Conservation (phyloP, 208 protist genomes). For the Leishmania arabica region DNA sequence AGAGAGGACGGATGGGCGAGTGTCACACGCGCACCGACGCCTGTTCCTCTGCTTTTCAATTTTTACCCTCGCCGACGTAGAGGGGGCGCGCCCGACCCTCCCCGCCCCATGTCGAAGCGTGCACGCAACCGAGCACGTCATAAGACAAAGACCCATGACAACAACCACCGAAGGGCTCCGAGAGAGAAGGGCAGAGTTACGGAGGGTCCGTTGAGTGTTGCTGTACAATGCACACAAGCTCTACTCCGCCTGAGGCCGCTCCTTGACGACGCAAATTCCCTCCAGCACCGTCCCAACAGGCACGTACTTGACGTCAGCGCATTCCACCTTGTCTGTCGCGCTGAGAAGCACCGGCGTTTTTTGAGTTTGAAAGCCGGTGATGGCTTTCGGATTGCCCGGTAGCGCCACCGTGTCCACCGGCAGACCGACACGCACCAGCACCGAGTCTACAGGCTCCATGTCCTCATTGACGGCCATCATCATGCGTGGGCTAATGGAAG, state of each 20-base stretch:
- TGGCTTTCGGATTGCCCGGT: slow-evolving; percentile 98
- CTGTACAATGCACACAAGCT: not conserved
- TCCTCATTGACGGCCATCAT: slow-evolving; percentile 97
- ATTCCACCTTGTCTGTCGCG: slow-evolving; percentile 96
- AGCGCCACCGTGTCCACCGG: slow-evolving; percentile 97
- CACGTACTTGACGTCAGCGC: slow-evolving; percentile 95
- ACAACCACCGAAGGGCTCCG: not conserved
- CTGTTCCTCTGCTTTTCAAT: not conserved
- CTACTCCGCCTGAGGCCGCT: slow-evolving; percentile 48
- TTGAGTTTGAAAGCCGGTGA: slow-evolving; percentile 99
- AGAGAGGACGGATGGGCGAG: not conserved
- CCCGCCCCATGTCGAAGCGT: not conserved
- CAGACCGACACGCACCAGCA: slow-evolving; percentile 92
- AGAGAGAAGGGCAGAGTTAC: not conserved
- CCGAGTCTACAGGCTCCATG: slow-evolving; percentile 89
- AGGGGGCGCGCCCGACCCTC: not conserved
- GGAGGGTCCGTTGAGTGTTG: not conserved
- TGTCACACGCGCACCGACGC: not conserved
- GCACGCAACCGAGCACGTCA: not conserved
- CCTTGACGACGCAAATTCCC: slow-evolving; percentile 86
- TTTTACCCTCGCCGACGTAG: not conserved
- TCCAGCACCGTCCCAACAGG: slow-evolving; percentile 78
- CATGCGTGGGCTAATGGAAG: slow-evolving; percentile 96
- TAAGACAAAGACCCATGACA: too few relatives aligned
- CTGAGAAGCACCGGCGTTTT: slow-evolving; percentile 98